Conservation (phyloP, 2,329 filamentous ascomycete species). For the Colletotrichum eleusines region DNA sequence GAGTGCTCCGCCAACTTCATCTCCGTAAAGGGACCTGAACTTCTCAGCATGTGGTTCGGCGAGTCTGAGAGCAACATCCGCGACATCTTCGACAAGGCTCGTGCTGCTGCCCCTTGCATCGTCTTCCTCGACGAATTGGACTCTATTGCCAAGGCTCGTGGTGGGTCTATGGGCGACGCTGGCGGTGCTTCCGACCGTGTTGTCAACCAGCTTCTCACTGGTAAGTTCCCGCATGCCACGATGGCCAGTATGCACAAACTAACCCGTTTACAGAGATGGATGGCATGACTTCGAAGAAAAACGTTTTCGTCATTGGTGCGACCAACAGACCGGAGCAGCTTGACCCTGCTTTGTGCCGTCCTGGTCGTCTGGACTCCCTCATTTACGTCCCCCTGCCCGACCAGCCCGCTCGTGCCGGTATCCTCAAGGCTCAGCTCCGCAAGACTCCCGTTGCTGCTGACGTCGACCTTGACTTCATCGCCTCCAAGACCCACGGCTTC, state of each 20-base stretch:
- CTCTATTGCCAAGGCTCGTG: conserved; percentile 99
- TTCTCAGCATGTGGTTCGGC: conserved; percentile 99
- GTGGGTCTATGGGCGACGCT: conserved; percentile 94
- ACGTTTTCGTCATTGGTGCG: conserved; percentile 98
- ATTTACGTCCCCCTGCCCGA: conserved; percentile 98
- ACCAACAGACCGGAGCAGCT: conserved; percentile 99
- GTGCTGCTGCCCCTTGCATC: conserved; percentile 96
- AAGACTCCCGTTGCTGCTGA: conserved; percentile 94
- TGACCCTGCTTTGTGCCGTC: conserved; percentile 97
- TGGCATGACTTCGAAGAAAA: conserved; percentile 99
- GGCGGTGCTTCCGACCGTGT: conserved; percentile 99
- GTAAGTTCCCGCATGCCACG: conserved; percentile 63
- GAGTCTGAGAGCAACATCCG: conserved; percentile 99
- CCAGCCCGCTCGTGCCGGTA: conserved; percentile 87
- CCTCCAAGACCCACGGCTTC: conserved; percentile 97
- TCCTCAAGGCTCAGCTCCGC: conserved; percentile 95
- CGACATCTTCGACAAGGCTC: conserved; percentile 99
- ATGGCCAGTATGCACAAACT: not conserved
- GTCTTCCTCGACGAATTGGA: conserved; percentile 99
- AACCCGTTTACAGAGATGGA: conserved; percentile 81
- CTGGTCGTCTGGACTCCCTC: conserved; percentile 97
- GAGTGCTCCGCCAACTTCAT: conserved; percentile 99
- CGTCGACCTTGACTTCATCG: conserved; percentile 91
- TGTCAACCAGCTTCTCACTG: conserved; percentile 98
- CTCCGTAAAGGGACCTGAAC: conserved; percentile 97